Conservation (phyloP, 75 land plant species). For the Selaginella tamariscina region DNA sequence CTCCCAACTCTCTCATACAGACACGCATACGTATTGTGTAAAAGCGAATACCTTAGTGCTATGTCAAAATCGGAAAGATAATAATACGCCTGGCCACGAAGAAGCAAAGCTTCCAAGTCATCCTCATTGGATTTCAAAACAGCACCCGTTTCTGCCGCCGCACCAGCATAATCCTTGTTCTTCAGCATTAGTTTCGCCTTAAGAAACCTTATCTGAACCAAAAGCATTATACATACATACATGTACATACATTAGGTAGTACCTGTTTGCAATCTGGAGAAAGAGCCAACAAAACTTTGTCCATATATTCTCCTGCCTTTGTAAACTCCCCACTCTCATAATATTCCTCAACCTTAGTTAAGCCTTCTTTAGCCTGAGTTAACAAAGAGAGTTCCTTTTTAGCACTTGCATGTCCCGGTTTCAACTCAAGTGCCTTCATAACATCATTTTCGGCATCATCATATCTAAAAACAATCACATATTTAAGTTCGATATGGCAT, state of each 20-base stretch:
- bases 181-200: constrained; percentile 48
- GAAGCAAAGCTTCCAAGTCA: constrained; percentile 70
- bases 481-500: too few species aligned
- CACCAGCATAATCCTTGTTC: constrained; percentile 66
- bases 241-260: neutral
- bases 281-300: constrained; percentile 74
- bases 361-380: constrained; percentile 43
- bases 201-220: constrained; percentile 73
- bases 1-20: neutral
- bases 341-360: constrained; percentile 41
- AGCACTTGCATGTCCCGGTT: constrained; percentile 58
- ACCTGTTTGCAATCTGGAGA: constrained; percentile 84
- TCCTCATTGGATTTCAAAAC: constrained; percentile 78
- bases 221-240: neutral
- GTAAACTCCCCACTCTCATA: constrained; percentile 52
- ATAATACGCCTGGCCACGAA: constrained; percentile 95
- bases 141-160: constrained; percentile 62
- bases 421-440: constrained; percentile 55
- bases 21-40: neutral
- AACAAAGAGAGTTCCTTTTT: constrained; percentile 82
- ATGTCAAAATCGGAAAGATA: constrained; percentile 96
- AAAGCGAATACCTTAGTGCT: constrained; percentile 50
- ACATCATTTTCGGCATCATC: constrained; percentile 75
- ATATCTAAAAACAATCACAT: constrained; percentile 37
- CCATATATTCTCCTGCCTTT: constrained; percentile 59